Conservation (phyloP, 805 yeast species). For the Ascoidea tarda region DNA sequence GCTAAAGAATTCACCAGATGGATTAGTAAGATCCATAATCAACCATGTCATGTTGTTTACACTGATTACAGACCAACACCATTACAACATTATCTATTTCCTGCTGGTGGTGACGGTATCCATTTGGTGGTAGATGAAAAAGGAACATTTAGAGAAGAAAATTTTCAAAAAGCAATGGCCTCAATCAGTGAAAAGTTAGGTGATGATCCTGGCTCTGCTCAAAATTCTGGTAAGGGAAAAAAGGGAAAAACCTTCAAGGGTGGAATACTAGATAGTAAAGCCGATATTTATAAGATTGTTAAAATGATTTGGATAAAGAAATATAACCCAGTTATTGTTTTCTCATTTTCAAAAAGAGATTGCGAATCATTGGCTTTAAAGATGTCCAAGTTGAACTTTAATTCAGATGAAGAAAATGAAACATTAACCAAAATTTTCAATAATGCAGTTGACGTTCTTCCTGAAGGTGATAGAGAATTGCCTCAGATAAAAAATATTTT, state of each 20-base stretch:
- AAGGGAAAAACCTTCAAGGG: slow-evolving; percentile 80
- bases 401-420: slow-evolving; percentile 85
- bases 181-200: slow-evolving; percentile 72
- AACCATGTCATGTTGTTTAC: slow-evolving; percentile 97
- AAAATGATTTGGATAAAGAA: slow-evolving; percentile 96
- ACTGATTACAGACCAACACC: slow-evolving; percentile 99
- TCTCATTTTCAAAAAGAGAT: slow-evolving; percentile 94
- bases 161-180: slow-evolving; percentile 97
- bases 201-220: slow-evolving; percentile 61
- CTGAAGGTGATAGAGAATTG: slow-evolving; percentile 81
- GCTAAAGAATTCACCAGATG: slow-evolving; percentile 98
- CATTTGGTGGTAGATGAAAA: slow-evolving; percentile 96
- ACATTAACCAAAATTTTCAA: slow-evolving; percentile 80
- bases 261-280: slow-evolving; percentile 56
- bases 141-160: slow-evolving; percentile 91
- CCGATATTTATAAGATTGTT: slow-evolving; percentile 92
- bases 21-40: slow-evolving; percentile 89
- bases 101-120: slow-evolving; percentile 98
- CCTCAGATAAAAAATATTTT: slow-evolving; percentile 90
- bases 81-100: slow-evolving; percentile 90
- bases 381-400: slow-evolving; percentile 92
- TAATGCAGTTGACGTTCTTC: slow-evolving; percentile 78
- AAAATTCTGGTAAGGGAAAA: slow-evolving; percentile 42
- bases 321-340: slow-evolving; percentile 95
- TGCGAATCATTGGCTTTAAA: slow-evolving; percentile 90